Conservation (phyloP, 495 filamentous ascomycete species). For the Aspergillus mulundensis region DNA sequence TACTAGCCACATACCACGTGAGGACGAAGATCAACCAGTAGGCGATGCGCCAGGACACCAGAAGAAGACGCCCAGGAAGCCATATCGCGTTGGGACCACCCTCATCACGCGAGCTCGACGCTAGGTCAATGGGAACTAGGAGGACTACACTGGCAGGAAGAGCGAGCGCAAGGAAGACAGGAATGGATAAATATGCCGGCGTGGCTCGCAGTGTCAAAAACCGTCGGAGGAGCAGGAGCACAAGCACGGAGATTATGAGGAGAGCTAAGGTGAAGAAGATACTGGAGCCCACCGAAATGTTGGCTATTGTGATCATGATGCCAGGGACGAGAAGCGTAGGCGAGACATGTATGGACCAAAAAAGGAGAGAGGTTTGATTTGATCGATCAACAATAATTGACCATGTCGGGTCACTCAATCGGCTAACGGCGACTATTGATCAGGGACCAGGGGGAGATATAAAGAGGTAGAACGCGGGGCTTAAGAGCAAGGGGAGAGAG, state of each 20-base stretch:
- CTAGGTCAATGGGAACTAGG: constrained; percentile 92
- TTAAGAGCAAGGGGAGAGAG: constrained; percentile 2
- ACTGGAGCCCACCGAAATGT: constrained; percentile 56
- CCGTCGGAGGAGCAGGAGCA: constrained; percentile 78
- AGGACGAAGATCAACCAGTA: constrained; percentile 96
- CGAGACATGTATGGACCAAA: constrained; percentile 9
- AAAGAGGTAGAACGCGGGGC: constrained; percentile 5
- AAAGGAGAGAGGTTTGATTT: constrained; percentile 15
- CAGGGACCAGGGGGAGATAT: constrained; percentile 2
- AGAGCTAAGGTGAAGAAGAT: constrained; percentile 71
- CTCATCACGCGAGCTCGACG: constrained; percentile 73
- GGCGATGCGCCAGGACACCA: constrained; percentile 85
- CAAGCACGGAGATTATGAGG: constrained; percentile 65
- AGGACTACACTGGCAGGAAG: constrained; percentile 92
- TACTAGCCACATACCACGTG: constrained; percentile 65
- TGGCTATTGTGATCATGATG: constrained; percentile 28
- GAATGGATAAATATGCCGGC: constrained; percentile 83
- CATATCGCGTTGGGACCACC: constrained; percentile 61
- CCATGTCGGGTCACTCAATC: constrained; percentile 13
- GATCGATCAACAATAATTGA: constrained; percentile 19
- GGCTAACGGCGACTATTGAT: constrained; percentile 17
- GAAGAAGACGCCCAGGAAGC: constrained; percentile 62
- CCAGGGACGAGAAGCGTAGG: constrained; percentile 13
- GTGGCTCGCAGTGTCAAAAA: constrained; percentile 88
- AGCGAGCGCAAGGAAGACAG: constrained; percentile 88